These are phyloP conservation scores for Neofusicoccum parvum DNA, from an alignment of 2,329 filamentous ascomycete genomes.

Conservation along the genomic window DNA sequence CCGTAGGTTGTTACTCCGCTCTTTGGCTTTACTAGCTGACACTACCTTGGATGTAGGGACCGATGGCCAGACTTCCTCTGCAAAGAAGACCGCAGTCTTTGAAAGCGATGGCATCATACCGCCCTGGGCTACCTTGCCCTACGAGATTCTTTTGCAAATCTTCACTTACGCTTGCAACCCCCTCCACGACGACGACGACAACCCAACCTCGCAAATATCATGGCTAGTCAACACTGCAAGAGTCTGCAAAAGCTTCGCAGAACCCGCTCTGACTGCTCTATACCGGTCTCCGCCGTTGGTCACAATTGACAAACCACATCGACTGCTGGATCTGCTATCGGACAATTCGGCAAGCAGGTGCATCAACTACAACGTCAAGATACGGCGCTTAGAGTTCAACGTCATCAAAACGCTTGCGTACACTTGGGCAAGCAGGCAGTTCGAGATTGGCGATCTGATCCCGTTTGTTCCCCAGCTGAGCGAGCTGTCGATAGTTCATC, in stretches of 20 bases:
- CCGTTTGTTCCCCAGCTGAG: slow-evolving; percentile 66
- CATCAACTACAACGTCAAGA: slow-evolving; percentile 69
- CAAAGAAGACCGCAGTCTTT: not conserved
- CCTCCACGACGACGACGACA: slow-evolving; percentile 52
- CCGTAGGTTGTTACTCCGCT: slow-evolving; percentile 1
- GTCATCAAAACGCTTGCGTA: slow-evolving; percentile 60
- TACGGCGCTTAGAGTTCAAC: slow-evolving; percentile 71
- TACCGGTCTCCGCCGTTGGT: slow-evolving; percentile 70
- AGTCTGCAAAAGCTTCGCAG: slow-evolving; percentile 64
- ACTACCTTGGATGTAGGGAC: not conserved
- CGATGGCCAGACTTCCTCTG: not conserved
- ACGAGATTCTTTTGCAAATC: slow-evolving; percentile 69
- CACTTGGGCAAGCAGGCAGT: slow-evolving; percentile 54
- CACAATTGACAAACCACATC: slow-evolving; percentile 50
- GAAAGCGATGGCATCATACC: slow-evolving; percentile 47
- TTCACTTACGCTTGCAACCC: slow-evolving; percentile 68
- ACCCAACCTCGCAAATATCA: slow-evolving; percentile 47
- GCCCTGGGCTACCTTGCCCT: slow-evolving; percentile 64
- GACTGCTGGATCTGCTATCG: slow-evolving; percentile 58
- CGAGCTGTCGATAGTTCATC: slow-evolving; percentile 72
- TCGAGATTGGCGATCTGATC: slow-evolving; percentile 62
- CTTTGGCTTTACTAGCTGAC: slow-evolving; percentile 10
- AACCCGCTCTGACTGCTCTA: slow-evolving; percentile 72
- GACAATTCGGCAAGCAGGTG: slow-evolving; percentile 40
- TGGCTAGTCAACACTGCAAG: slow-evolving; percentile 69